Evolutionary conservation across 306 rosid genomes (phyloP).

Genomic region (Rosa chinensis): DNA sequence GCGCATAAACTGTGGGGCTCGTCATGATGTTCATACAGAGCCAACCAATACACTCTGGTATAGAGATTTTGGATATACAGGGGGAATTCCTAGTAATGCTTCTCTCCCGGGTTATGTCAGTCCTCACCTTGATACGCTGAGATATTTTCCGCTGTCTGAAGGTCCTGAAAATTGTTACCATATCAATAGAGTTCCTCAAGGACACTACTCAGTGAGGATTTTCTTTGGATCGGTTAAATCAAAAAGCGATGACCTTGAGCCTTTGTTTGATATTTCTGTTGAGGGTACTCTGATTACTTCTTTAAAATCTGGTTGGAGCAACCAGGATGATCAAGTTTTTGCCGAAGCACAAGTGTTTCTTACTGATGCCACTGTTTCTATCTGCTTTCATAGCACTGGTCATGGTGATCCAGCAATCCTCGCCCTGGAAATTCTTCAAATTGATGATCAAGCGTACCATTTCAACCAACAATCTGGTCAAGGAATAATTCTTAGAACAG

Average conservation of each 20-base stretch:
- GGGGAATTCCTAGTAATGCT: conserved; percentile 85
- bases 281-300: conserved; percentile 83
- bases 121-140: conserved; percentile 77
- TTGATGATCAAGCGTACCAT: conserved; percentile 64
- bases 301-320: conserved; percentile 88
- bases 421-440: conserved; percentile 89
- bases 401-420: conserved; percentile 99
- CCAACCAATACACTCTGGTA: conserved; percentile 79
- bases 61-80: conserved; percentile 91
- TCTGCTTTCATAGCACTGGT: conserved; percentile 96
- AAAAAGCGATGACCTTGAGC: conserved; percentile 56
- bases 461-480: conserved; percentile 53
- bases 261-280: conserved; percentile 80
- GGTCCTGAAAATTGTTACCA: conserved; percentile 94
- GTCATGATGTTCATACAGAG: conserved; percentile 54
- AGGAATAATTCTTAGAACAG: conserved; percentile 72
- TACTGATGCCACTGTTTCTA: conserved; percentile 60
- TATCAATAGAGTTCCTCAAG: conserved; percentile 67
- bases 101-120: conserved; percentile 53
- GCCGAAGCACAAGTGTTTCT: conserved; percentile 72
- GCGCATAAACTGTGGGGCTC: conserved; percentile 95
- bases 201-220: conserved; percentile 78
- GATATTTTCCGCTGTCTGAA: conserved; percentile 74
- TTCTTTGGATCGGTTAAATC: conserved; percentile 68
- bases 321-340: conserved; percentile 67